Evolutionary conservation across 441 rosid species (phyloP), one percentile per base, ranked within the genome.

Genomic region (Populus hybrid): DNA sequence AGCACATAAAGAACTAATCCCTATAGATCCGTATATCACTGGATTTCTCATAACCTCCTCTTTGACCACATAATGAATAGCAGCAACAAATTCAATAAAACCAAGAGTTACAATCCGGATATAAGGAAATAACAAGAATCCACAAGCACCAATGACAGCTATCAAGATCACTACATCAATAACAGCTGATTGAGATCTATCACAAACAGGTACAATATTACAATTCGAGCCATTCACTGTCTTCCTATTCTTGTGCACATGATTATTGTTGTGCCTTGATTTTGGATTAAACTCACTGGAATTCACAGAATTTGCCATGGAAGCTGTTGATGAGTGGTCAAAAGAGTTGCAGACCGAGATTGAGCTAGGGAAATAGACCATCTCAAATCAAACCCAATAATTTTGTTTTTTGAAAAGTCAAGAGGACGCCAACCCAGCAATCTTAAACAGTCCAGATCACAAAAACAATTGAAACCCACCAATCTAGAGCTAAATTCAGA

Each of bases 51-150:
- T 46, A 28, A 93, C 75, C 88, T 95, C 98, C 61, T 91, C 94
- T 66, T 87, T 87, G 40, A 87, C 85, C 70, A 90, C 74, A 77
- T 85, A 80, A 46, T 87, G 78, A 32, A 86, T 74, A 19, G 82
- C 86, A 0, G 86, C 87, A 64, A 83, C 74, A 78, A 90, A 78
- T 72, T 89, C 86, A 1, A 87, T 42, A 50, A 85, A 81, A 38
- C 77, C 80, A 38, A 89, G 21, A 16, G 86, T 38, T 40, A 91
- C 50, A 75, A 84, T 73, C 83, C 86, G 87, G 80, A 86, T 24
- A 80, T 86, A 91, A 81, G 98, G 98, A 78, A 87, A 90, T 38
- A 93, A 76, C 80, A 93, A 82, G 85, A 90, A 90, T n/a, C 94
- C 98, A 61, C 88, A 91, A 35, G 98, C 93, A 32, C 80, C 81